Evolutionary conservation across 208 protist genomes (phyloP).

Genomic region (Crithidia sp.): DNA sequence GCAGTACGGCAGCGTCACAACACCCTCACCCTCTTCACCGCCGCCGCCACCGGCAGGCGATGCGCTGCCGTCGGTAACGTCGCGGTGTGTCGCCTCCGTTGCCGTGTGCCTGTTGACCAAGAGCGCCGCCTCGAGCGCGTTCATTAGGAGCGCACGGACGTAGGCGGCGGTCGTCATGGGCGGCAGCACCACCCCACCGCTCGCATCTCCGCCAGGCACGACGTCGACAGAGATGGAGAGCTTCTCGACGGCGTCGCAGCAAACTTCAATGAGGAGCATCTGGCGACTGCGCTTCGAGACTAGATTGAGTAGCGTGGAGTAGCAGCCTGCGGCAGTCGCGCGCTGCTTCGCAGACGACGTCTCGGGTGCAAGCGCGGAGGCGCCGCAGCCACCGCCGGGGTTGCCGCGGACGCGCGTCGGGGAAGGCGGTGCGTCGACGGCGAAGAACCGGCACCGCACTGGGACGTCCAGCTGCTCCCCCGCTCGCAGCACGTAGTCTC

Average conservation of each 20-base stretch:
- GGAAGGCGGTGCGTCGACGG: slow-evolving; percentile 1
- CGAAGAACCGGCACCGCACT: slow-evolving; percentile 61
- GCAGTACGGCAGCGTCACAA: slow-evolving; percentile 50
- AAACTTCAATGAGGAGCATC: slow-evolving; percentile 67
- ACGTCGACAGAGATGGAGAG: slow-evolving; percentile 69
- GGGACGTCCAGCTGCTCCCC: slow-evolving; percentile 62
- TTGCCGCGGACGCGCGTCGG: background rate
- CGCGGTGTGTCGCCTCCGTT: background rate
- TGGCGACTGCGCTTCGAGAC: slow-evolving; percentile 61
- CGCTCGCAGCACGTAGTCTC: slow-evolving; percentile 48
- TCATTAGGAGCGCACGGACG: slow-evolving; percentile 45
- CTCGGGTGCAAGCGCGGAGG: background rate
- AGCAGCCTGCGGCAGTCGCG: slow-evolving; percentile 27
- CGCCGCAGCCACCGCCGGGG: too few species aligned
- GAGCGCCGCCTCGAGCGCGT: slow-evolving; percentile 30
- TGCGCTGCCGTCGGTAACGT: background rate
- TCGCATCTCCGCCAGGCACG: slow-evolving; percentile 8
- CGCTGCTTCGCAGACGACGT: background rate
- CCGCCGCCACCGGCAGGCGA: background rate
- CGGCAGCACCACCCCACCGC: background rate
- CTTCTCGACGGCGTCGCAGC: slow-evolving; percentile 67
- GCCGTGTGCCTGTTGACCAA: background rate
- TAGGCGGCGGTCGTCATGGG: slow-evolving; percentile 31
- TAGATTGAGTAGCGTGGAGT: slow-evolving; percentile 59
- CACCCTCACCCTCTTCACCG: background rate